These are phyloP conservation scores for Botrytis deweyae DNA, from an alignment of 2,329 filamentous ascomycete genomes.

Conservation along the genomic window DNA sequence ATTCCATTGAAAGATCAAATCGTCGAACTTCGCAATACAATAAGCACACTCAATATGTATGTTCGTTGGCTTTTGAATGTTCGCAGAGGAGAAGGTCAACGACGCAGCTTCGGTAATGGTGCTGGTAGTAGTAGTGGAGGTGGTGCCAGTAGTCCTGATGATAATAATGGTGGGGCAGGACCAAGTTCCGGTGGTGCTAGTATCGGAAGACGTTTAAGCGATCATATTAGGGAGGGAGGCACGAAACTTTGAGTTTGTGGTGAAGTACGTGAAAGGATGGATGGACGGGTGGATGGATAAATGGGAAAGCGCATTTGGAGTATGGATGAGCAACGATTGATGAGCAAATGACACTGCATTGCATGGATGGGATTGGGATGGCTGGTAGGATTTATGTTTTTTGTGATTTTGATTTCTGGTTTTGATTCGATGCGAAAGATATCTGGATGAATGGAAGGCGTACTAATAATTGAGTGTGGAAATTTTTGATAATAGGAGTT, in stretches of 20 bases:
- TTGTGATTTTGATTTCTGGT: not conserved
- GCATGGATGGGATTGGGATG: not conserved
- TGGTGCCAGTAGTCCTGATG: not conserved
- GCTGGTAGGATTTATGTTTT: constrained; percentile 4
- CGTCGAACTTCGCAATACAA: constrained; percentile 47
- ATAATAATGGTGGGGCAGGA: constrained; percentile 10
- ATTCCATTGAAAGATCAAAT: constrained; percentile 62
- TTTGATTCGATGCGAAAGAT: not conserved
- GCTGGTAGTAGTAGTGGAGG: not conserved
- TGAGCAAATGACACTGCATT: constrained; percentile 8
- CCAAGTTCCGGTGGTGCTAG: constrained; percentile 12
- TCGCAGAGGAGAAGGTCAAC: constrained; percentile 37
- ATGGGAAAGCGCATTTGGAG: constrained; percentile 7
- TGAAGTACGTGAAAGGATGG: not conserved
- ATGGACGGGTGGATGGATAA: not conserved
- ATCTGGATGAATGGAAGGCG: constrained; percentile 11
- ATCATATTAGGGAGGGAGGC: constrained; percentile 11
- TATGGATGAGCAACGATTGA: constrained; percentile 11
- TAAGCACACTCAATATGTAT: constrained; percentile 40
- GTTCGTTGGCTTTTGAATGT: constrained; percentile 41
- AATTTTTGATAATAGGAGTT: not conserved
- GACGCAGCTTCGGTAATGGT: constrained; percentile 11
- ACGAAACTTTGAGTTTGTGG: constrained; percentile 8
- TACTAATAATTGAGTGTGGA: constrained; percentile 8
- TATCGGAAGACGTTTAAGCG: constrained; percentile 13